Evolutionary conservation across 2,329 filamentous ascomycete genomes (phyloP), one percentile per base, ranked within the genome.

Genomic region (Samsoniella hepiali): DNA sequence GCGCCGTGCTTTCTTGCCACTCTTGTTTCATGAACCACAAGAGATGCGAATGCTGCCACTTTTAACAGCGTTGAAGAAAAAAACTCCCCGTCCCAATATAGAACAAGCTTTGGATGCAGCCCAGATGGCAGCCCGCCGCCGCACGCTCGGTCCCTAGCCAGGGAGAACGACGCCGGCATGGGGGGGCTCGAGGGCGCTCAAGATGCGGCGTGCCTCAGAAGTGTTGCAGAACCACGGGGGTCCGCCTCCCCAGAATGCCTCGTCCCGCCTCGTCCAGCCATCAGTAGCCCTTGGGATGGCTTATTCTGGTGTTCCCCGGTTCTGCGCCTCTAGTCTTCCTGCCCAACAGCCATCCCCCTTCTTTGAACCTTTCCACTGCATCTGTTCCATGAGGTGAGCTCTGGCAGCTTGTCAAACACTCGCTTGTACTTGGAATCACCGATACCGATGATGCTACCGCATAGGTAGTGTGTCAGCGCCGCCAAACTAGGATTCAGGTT

Each of bases 151-250:
- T 49, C 45, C 45, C 22, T 22, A 49, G n/a, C 42, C n/a, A 53
- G 49, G 49, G 49, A 53, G 49, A 22, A 36, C 17, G 44, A 3
- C 13, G 17, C 47, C 47, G 11, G 31, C 42, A 45, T n/a, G 42
- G 42, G 42, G 22, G 22, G 42, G 42, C 42, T 40, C 38, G 38
- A 40, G 38, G 54, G 54, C 6, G 9, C 32, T 49, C 34, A n/a
- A 32, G 53, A n/a, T 63, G 53, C 53, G 53, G 53, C 60, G 60
- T 57, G 60, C 60, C 11, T 63, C 51, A 63, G 53, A 63, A 55
- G 60, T 63, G 60, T 63, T 34, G 53, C 60, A 63, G 60, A 45
- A 56, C 44, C 42, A 49, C 32, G 32, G 42, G 53, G 53, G 29
- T n/a, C 40, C 40, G 44, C 27, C 44, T 44, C 47, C 42, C n/a